phyloP scores from a whole-genome alignment of 768 basidiomycete genomes.

The Agrocybe pediades region DNA sequence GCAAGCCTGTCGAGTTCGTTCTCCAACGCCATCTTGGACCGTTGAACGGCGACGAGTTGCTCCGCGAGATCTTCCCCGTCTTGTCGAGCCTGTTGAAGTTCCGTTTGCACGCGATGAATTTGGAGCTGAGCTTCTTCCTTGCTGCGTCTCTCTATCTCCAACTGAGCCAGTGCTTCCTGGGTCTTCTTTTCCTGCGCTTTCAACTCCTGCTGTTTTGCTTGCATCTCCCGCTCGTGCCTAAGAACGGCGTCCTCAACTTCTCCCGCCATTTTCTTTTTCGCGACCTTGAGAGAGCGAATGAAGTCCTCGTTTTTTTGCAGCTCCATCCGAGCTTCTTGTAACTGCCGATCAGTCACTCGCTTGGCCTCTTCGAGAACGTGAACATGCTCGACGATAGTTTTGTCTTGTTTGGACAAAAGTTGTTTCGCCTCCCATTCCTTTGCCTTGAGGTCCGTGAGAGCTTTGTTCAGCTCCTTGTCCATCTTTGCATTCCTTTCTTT shows the following conservation, averaged over 20 bases:
- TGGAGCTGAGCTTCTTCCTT: conserved; percentile 69
- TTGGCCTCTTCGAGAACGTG: conserved; percentile 97
- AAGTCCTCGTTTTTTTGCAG: conserved; percentile 72
- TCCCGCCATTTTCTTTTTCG: conserved; percentile 67
- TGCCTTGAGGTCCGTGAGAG: conserved; percentile 74
- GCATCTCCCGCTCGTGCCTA: conserved; percentile 71
- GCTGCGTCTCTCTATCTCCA: conserved; percentile 67
- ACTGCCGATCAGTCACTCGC: conserved; percentile 88
- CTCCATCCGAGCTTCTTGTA: conserved; percentile 79
- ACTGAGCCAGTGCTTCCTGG: conserved; percentile 52
- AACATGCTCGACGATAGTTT: conserved; percentile 98
- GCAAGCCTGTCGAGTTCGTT: conserved; percentile 66
- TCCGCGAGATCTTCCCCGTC: conserved; percentile 60
- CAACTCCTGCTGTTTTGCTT: conserved; percentile 68
- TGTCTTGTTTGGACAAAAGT: conserved; percentile 86
- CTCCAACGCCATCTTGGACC: conserved; percentile 68
- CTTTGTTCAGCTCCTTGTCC: conserved; percentile 81
- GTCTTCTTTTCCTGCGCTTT: conserved; percentile 64
- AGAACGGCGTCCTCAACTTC: conserved; percentile 84
- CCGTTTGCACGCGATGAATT: conserved; percentile 58
- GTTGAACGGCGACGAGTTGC: conserved; percentile 52
- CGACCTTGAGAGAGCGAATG: conserved; percentile 86
- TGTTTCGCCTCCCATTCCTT: conserved; percentile 89
- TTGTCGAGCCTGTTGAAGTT: conserved; percentile 55
- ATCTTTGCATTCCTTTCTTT: conserved; percentile 72